Percentiles rank a stretch among this genome's conserved stretches.
Conservation (phyloP, 108 stramenopile genomes). For the Nitzschia putrida region DNA sequence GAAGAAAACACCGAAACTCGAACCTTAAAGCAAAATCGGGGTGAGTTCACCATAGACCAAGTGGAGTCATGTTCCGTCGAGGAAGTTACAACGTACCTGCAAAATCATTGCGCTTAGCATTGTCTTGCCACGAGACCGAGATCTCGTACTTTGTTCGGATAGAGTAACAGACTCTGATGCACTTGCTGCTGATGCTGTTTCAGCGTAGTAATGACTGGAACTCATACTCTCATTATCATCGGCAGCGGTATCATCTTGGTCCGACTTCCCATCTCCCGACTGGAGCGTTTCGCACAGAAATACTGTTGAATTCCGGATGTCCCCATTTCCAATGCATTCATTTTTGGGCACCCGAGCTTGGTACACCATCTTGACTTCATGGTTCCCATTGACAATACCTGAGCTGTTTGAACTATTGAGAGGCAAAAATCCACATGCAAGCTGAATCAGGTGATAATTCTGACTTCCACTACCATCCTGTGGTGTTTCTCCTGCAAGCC, state of each 20-base stretch:
- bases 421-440: conserved; percentile 78
- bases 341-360: conserved; percentile 23
- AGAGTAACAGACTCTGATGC: conserved; percentile 18
- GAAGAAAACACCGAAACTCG: conserved; percentile 74
- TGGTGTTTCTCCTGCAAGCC: conserved; percentile 16
- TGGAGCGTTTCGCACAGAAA: conserved; percentile 23
- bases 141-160: conserved; percentile 12
- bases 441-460: conserved; percentile 47
- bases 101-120: conserved; percentile 16
- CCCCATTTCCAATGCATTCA: conserved; percentile 18
- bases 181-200: conserved; percentile 36
- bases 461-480: conserved; percentile 13
- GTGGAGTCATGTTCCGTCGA: neutral
- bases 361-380: conserved; percentile 67
- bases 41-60: neutral
- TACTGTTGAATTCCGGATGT: conserved; percentile 17
- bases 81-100: conserved; percentile 20
- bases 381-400: conserved; percentile 68
- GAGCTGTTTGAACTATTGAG: conserved; percentile 42
- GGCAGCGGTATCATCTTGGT: conserved; percentile 4
- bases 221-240: conserved; percentile 34
- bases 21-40: conserved; percentile 32
- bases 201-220: conserved; percentile 18
- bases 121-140: conserved; percentile 9
- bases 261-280: conserved; percentile 1